Evolutionary conservation across 164 flowering plant genomes (phyloP).

Genomic region (Magnolia officinalis): DNA sequence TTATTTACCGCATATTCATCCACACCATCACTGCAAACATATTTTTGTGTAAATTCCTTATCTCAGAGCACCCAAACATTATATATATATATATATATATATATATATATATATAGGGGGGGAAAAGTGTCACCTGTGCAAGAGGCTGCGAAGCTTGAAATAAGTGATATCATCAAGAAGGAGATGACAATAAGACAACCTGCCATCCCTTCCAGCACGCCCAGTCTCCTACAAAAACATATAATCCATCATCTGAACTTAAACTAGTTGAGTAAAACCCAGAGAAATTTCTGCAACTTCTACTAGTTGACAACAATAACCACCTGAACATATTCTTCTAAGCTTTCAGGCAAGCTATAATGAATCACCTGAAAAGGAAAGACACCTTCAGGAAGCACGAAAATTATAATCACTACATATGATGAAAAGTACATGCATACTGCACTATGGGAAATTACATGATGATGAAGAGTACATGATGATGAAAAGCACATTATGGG

Average conservation of each 20-base stretch:
- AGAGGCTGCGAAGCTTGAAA: slow-evolving; percentile 75
- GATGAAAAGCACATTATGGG: too few species aligned
- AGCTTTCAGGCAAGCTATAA: slow-evolving; percentile 90
- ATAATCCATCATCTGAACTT: slow-evolving; percentile 8
- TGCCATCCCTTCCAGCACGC: slow-evolving; percentile 95
- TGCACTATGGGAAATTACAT: too few species aligned
- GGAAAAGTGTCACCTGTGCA: slow-evolving; percentile 49
- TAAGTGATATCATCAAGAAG: slow-evolving; percentile 68
- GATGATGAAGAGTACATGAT: too few species aligned
- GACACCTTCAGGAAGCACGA: slow-evolving; percentile 2
- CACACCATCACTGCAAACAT: slow-evolving; percentile 78
- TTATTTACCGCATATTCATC: slow-evolving; percentile 80
- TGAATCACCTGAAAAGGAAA: slow-evolving; percentile 71
- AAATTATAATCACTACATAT: background rate
- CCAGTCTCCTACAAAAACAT: slow-evolving; percentile 70
- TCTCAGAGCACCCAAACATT: background rate
- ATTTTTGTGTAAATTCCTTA: slow-evolving; percentile 1
- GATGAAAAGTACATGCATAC: too few species aligned
- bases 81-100: too few species aligned
- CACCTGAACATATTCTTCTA: slow-evolving; percentile 99
- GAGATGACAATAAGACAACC: slow-evolving; percentile 80
- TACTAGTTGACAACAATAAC: background rate
- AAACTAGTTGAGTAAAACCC: background rate
- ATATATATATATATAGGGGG: background rate
- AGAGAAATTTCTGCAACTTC: slow-evolving; percentile 2